Evolutionary conservation across 2,329 filamentous ascomycete genomes (phyloP).

Genomic region (Pseudogymnoascus sp.): DNA sequence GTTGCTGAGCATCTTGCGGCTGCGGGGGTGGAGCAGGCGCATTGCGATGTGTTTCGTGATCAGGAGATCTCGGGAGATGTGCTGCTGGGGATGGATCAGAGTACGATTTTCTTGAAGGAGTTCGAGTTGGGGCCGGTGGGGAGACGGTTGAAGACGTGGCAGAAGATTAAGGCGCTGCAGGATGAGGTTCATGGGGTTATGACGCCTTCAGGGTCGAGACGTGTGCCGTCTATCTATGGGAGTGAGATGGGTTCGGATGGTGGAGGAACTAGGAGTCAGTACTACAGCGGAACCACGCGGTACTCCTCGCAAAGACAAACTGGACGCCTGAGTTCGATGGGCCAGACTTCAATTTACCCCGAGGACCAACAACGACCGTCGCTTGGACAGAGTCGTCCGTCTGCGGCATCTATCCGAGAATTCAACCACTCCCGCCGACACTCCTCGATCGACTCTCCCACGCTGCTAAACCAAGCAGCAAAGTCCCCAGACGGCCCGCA

Average conservation of each 20-base stretch:
- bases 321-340: background rate
- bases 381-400: conserved; percentile 56
- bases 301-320: background rate
- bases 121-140: conserved; percentile 91
- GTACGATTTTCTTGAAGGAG: conserved; percentile 89
- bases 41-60: conserved; percentile 90
- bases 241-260: conserved; percentile 57
- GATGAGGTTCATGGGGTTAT: conserved; percentile 66
- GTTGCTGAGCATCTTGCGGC: conserved; percentile 88
- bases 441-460: conserved; percentile 69
- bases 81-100: conserved; percentile 88
- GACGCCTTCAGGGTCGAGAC: conserved; percentile 34
- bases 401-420: conserved; percentile 74
- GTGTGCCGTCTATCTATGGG: conserved; percentile 51
- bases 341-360: background rate
- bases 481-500: conserved; percentile 21
- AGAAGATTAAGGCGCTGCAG: conserved; percentile 88
- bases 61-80: conserved; percentile 96
- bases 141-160: conserved; percentile 85
- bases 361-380: conserved; percentile 21
- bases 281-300: conserved; percentile 19
- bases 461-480: conserved; percentile 34
- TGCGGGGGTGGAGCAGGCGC: conserved; percentile 75
- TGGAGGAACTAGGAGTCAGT: conserved; percentile 40
- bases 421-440: conserved; percentile 80